Percentiles rank a stretch among this genome's conserved stretches.
Evolutionary conservation across 1,139 yeast species (phyloP).

Genomic region (Kurtzmaniella quercitrusa): DNA sequence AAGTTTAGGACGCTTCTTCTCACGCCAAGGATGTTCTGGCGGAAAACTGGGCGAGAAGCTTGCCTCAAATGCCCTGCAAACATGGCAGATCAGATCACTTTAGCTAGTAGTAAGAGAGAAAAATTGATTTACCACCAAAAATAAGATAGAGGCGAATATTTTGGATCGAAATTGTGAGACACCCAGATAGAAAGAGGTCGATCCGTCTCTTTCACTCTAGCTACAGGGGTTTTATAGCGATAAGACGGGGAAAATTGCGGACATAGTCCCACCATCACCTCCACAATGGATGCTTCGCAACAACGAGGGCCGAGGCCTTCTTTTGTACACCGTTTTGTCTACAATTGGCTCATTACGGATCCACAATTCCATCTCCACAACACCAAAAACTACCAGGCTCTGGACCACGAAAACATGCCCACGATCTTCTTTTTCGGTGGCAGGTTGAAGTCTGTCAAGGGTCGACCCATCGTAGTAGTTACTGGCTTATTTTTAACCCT

Average conservation of each 20-base stretch:
- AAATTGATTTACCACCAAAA: too few relatives aligned
- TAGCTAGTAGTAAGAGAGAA: too few relatives aligned
- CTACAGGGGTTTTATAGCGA: too few relatives aligned
- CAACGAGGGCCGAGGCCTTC: slow-evolving; percentile 6
- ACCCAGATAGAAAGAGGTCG: too few relatives aligned
- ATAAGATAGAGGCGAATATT: too few relatives aligned
- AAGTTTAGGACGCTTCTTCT: not conserved
- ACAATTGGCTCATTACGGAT: slow-evolving; percentile 44
- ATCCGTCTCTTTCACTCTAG: too few relatives aligned
- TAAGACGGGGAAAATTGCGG: too few relatives aligned
- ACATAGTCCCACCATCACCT: too few relatives aligned
- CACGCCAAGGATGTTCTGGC: not conserved
- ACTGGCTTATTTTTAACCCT: slow-evolving; percentile 33
- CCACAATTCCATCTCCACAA: slow-evolving; percentile 19
- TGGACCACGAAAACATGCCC: slow-evolving; percentile 24
- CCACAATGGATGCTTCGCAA: not conserved
- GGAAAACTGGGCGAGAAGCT: not conserved
- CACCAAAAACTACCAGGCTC: slow-evolving; percentile 33
- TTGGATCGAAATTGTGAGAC: too few relatives aligned
- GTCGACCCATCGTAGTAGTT: slow-evolving; percentile 29
- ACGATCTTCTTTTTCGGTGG: slow-evolving; percentile 62
- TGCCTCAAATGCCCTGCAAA: not conserved
- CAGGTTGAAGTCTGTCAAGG: slow-evolving; percentile 42
- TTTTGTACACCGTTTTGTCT: slow-evolving; percentile 21
- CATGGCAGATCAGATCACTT: not conserved